Conservation (phyloP, 1,139 yeast genomes). For the Saccharomyces hybrid region DNA sequence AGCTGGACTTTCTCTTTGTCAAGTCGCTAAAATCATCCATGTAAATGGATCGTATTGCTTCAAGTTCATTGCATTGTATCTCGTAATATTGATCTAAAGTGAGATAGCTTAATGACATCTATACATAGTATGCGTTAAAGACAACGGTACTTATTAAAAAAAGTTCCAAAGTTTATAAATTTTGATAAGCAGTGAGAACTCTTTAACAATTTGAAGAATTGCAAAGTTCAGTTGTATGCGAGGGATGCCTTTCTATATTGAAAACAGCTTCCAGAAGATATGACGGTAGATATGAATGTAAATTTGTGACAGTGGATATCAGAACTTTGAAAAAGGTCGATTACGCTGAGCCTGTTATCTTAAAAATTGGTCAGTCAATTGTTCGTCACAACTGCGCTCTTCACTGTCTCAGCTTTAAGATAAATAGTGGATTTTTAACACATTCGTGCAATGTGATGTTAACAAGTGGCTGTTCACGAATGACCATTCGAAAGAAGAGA, state of each 20-base stretch:
- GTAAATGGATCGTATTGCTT: slow-evolving; percentile 78
- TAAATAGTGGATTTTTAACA: background rate
- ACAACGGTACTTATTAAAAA: background rate
- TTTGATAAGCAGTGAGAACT: background rate
- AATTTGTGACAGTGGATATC: background rate
- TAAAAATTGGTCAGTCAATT: background rate
- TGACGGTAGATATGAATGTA: background rate
- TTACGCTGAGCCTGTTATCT: background rate
- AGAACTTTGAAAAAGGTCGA: background rate
- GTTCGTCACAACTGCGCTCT: background rate
- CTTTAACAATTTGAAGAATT: background rate
- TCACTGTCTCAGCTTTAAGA: background rate
- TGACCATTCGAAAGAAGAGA: too few species aligned
- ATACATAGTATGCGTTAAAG: slow-evolving; percentile 1
- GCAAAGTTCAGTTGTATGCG: background rate
- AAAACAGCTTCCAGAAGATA: background rate
- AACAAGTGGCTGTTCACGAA: too few species aligned
- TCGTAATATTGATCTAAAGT: slow-evolving; percentile 36
- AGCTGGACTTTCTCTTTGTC: slow-evolving; percentile 58
- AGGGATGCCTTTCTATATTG: background rate
- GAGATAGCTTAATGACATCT: slow-evolving; percentile 26
- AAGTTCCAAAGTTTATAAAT: background rate
- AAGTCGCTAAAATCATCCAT: slow-evolving; percentile 69
- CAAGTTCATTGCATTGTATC: slow-evolving; percentile 42
- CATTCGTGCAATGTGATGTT: background rate